phyloP scores from a whole-genome alignment of 768 basidiomycete genomes.

The Mycena maculata region DNA sequence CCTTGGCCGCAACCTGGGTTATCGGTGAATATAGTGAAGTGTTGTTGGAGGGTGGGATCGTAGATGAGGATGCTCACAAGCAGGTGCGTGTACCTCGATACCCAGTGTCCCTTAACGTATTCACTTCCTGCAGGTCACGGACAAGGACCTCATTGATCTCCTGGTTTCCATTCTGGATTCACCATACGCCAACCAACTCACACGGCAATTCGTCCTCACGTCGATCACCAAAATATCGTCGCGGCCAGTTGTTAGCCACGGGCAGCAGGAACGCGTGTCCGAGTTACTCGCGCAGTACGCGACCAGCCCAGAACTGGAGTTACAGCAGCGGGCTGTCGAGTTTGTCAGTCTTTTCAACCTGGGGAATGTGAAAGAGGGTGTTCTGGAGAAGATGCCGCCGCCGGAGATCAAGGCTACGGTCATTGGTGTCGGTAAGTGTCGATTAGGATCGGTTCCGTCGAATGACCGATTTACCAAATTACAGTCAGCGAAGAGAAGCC shows the following conservation, averaged over 20 bases:
- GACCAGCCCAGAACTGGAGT: constrained; percentile 90
- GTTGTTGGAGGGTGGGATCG: constrained; percentile 85
- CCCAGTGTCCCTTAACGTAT: constrained; percentile 13
- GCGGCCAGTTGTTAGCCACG: constrained; percentile 71
- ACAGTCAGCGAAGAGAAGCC: constrained; percentile 95
- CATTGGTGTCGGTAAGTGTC: constrained; percentile 83
- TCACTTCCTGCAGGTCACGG: constrained; percentile 65
- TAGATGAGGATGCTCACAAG: constrained; percentile 77
- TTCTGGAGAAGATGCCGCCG: constrained; percentile 98
- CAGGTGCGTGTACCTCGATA: constrained; percentile 55
- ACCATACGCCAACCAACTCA: constrained; percentile 92
- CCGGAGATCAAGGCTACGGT: constrained; percentile 98
- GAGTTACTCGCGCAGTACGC: constrained; percentile 85
- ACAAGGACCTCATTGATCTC: constrained; percentile 88
- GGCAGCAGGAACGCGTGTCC: constrained; percentile 83
- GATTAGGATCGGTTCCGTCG: neutral
- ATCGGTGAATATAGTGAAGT: constrained; percentile 97
- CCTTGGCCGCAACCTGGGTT: constrained; percentile 93
- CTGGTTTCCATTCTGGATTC: constrained; percentile 90
- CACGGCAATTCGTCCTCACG: constrained; percentile 92
- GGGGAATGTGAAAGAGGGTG: constrained; percentile 82
- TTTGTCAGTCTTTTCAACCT: constrained; percentile 88
- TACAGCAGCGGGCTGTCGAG: constrained; percentile 96
- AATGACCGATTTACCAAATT: constrained; percentile 21
- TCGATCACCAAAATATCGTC: constrained; percentile 92